Evolutionary conservation across 2,329 filamentous ascomycete genomes (phyloP), one percentile per base, ranked within the genome.

Genomic region (Alternaria atra): DNA sequence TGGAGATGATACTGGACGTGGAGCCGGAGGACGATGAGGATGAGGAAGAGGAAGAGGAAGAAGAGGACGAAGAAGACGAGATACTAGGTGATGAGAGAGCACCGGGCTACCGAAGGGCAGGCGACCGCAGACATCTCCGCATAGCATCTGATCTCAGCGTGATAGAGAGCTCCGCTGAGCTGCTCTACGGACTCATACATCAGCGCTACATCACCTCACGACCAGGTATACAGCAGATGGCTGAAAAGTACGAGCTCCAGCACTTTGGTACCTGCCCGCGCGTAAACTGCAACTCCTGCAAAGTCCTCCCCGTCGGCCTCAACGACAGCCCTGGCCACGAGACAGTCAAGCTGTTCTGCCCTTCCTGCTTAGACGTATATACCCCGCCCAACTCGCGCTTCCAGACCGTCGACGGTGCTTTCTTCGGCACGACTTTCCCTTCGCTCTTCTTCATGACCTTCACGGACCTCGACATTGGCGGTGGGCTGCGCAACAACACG

Each of bases 1-100:
- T 99, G 66, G 95, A 99, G 87, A 97, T 99, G 94, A 98, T 99
- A 69, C 86, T 99, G 66, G 95, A 99, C 72, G 95, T 99, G 52
- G 95, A 99, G 77, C 94, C 95, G 37, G 94, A 97, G 81, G 94
- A 97, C 44, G 91, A 93, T 57, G 91, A 93, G 0, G 91, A 94
- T 7, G 90, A 93, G 3, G 91, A 94, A 30, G 87, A 89, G 43
- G 86, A 89, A 55, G 87, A 90, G 32, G 86, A 89, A 30, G 87
- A 89, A 29, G 87, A 90, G 29, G 87, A 89, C 42, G 85, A 80
- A 9, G 70, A 73, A 53, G 81, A 83, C 17, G 80, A 82, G 51
- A 72, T 81, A 52, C 63, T 79, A 62, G 80, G 74, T 60, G 81
- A 78, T 68, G 80, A 65, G 85, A 90, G 64, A 89, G 94, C 58